A percentile compares a stretch with the other conserved stretches of the same genome.
Evolutionary conservation across 176 grass and related monocot species (phyloP).

Genomic region (Areca catechu): DNA sequence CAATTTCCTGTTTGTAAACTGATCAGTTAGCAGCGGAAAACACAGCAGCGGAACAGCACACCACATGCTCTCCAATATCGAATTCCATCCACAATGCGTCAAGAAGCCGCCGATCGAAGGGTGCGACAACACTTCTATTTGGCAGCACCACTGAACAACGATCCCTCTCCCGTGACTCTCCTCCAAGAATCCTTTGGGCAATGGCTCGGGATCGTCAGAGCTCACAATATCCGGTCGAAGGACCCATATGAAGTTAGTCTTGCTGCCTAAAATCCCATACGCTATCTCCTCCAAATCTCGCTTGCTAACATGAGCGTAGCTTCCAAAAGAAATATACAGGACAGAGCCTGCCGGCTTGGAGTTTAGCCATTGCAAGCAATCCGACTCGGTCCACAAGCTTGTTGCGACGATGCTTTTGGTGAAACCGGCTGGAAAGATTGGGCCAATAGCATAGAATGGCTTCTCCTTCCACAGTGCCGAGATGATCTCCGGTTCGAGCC

Average conservation of each 20-base stretch:
- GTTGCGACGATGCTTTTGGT: slow-evolving; percentile 36
- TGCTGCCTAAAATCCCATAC: slow-evolving; percentile 39
- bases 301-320: slow-evolving; percentile 40
- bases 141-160: slow-evolving; percentile 66
- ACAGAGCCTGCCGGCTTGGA: slow-evolving; percentile 35
- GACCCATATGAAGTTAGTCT: slow-evolving; percentile 56
- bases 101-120: slow-evolving; percentile 36
- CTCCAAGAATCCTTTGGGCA: slow-evolving; percentile 33
- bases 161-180: slow-evolving; percentile 19
- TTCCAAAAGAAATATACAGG: slow-evolving; percentile 74
- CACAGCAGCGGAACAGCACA: slow-evolving; percentile 55
- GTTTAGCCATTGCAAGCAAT: slow-evolving; percentile 54
- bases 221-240: slow-evolving; percentile 51
- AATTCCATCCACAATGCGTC: slow-evolving; percentile 85
- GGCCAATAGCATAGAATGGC: slow-evolving; percentile 67
- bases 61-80: slow-evolving; percentile 57
- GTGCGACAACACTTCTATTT: slow-evolving; percentile 57
- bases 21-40: slow-evolving; percentile 65
- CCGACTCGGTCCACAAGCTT: slow-evolving; percentile 53
- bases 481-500: slow-evolving; percentile 56
- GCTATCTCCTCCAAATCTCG: slow-evolving; percentile 52
- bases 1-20: slow-evolving; percentile 48
- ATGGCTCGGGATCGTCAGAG: slow-evolving; percentile 45
- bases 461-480: slow-evolving; percentile 32
- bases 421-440: slow-evolving; percentile 55